Evolutionary conservation across 108 stramenopile genomes (phyloP).

Genomic region (Cylindrotheca fusiformis): DNA sequence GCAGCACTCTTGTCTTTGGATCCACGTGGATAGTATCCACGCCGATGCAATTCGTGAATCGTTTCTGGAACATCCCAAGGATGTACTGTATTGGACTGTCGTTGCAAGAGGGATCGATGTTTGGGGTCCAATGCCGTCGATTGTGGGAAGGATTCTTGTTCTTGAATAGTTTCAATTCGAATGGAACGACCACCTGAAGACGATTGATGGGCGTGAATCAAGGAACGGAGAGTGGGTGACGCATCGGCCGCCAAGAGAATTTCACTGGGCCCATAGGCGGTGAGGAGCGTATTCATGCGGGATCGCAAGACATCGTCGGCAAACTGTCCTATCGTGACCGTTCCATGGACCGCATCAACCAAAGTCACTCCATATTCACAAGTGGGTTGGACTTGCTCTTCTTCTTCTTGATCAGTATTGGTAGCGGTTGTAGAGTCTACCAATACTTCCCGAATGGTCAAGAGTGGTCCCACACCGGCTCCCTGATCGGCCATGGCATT

Average conservation of each 20-base stretch:
- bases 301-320: slow-evolving; percentile 92
- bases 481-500: slow-evolving; percentile 13
- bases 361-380: slow-evolving; percentile 93
- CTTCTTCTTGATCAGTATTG: neutral
- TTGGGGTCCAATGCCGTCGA: slow-evolving; percentile 64
- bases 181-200: slow-evolving; percentile 3
- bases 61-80: slow-evolving; percentile 86
- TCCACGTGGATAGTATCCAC: slow-evolving; percentile 75
- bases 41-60: slow-evolving; percentile 70
- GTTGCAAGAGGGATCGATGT: slow-evolving; percentile 54
- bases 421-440: slow-evolving; percentile 15
- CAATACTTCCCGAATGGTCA: slow-evolving; percentile 77
- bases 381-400: slow-evolving; percentile 45
- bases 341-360: slow-evolving; percentile 85
- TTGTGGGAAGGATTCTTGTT: slow-evolving; percentile 60
- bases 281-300: slow-evolving; percentile 90
- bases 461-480: slow-evolving; percentile 55
- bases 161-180: slow-evolving; percentile 50
- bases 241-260: slow-evolving; percentile 30
- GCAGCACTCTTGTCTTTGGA: slow-evolving; percentile 27
- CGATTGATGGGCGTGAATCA: slow-evolving; percentile 17
- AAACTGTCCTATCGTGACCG: slow-evolving; percentile 95
- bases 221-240: slow-evolving; percentile 16
- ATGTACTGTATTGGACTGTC: slow-evolving; percentile 38
- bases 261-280: slow-evolving; percentile 84